Evolutionary conservation across 805 yeast species (phyloP), one percentile per base, ranked within the genome.

Genomic region (Candida morakotiae): DNA sequence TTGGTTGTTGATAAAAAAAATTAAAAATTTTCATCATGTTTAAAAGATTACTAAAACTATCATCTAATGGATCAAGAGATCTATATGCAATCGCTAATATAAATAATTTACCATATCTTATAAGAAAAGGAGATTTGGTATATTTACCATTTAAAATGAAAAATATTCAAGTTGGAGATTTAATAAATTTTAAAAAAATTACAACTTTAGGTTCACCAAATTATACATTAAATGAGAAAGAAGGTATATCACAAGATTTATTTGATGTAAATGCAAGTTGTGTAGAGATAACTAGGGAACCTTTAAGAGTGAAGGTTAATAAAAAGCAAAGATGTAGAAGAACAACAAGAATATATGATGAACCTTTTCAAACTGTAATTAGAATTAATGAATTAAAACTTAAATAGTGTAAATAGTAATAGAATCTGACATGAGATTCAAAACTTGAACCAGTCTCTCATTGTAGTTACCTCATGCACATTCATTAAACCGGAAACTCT

Each of bases 51-150:
- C 64, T 88, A 43, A 86, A 81, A 52, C 72, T 77, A 35, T 79
- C 83, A 38, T 75, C 81, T 34, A 75, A 77, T 42, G 71, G 63
- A 2, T 54, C 55, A 20, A 46, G 52, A 29, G 77, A 76, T 44
- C 62, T 91, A 22, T 93, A 87, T 55, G 98, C 98, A 31, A 71
- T 86, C 7, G 73, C 91, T 47, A 79, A 77, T 48, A 75, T 93
- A 26, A 93, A 87, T 65, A 78, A 82, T 60, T 79, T 87, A 60
- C 87, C 93, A 29, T 88, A 86, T 53, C 67, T 93, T 43, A 93
- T 93, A 13, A 88, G 98, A 18, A 77, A 81, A 47, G 99, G 99
- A 16, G 99, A 93, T 59, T 75, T 71, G 46, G 75, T 93, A 36
- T 73, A 79, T 17, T 61, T 93, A 27, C 96, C 97, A 2, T 89